phyloP scores from a whole-genome alignment of 768 basidiomycete species.

The Hygrocybe coccinea region DNA sequence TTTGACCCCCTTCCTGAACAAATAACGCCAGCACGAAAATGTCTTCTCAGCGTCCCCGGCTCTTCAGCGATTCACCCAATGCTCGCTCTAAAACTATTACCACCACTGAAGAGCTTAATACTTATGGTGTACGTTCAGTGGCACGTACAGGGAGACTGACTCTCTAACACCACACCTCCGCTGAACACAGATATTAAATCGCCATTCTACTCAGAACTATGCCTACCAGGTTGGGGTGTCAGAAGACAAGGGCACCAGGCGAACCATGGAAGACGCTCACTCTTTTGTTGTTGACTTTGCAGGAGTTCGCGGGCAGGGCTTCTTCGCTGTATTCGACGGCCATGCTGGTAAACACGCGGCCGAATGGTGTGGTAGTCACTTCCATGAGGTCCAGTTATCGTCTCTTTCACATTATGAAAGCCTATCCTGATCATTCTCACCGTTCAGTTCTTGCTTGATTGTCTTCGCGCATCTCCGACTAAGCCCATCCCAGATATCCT shows the following conservation, averaged over 20 bases:
- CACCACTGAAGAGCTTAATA: constrained; percentile 62
- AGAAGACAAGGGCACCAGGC: constrained; percentile 84
- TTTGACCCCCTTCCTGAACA: not conserved
- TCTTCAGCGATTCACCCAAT: constrained; percentile 60
- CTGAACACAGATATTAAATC: constrained; percentile 56
- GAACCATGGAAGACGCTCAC: constrained; percentile 97
- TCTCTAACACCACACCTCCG: not conserved
- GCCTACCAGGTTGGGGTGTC: constrained; percentile 67
- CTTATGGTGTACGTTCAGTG: constrained; percentile 58
- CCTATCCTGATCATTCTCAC: not conserved
- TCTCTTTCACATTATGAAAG: not conserved
- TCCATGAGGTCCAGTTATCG: constrained; percentile 66
- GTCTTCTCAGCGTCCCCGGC: not conserved
- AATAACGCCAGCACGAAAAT: not conserved
- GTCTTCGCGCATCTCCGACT: constrained; percentile 56
- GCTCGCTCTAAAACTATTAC: constrained; percentile 81
- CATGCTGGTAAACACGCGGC: constrained; percentile 98
- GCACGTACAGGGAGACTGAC: not conserved
- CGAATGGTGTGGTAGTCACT: constrained; percentile 96
- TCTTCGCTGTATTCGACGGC: constrained; percentile 97
- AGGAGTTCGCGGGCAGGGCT: constrained; percentile 87
- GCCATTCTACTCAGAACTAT: constrained; percentile 63
- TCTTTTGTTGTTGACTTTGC: constrained; percentile 95
- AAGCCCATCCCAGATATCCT: constrained; percentile 78
- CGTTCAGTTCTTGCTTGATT: constrained; percentile 52